phyloP scores from a whole-genome alignment of 495 filamentous ascomycete genomes.

The Hypoxylon cercidicola region DNA sequence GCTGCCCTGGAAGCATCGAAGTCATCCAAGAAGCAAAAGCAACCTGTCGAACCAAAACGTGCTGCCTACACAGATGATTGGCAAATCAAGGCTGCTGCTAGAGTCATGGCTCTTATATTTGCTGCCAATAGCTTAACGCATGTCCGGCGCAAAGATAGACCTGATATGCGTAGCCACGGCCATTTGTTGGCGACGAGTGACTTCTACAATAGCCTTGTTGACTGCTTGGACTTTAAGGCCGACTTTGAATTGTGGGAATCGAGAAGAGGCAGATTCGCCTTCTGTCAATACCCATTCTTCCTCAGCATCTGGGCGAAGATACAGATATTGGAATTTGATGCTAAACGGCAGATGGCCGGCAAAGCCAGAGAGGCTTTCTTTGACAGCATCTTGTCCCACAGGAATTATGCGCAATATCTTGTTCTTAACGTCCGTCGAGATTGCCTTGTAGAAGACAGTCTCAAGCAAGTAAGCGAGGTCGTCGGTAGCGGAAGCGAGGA shows the following conservation, averaged over 20 bases:
- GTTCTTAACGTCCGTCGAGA: constrained; percentile 83
- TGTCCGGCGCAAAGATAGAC: constrained; percentile 43
- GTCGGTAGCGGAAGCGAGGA: constrained; percentile 86
- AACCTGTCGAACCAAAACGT: constrained; percentile 63
- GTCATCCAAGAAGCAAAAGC: constrained; percentile 50
- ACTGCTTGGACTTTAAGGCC: constrained; percentile 84
- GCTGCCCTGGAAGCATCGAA: constrained; percentile 71
- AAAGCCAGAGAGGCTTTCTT: constrained; percentile 94
- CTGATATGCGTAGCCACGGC: constrained; percentile 54
- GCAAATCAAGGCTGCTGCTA: constrained; percentile 86
- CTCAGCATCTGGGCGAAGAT: constrained; percentile 95
- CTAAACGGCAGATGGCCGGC: constrained; percentile 88
- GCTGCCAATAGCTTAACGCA: constrained; percentile 75
- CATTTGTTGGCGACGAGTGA: constrained; percentile 80
- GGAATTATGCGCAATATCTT: constrained; percentile 81
- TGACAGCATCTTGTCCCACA: constrained; percentile 80
- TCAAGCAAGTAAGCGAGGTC: constrained; percentile 86
- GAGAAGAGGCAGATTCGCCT: constrained; percentile 78
- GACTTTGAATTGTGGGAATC: constrained; percentile 94
- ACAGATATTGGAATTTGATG: constrained; percentile 90
- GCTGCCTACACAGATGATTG: constrained; percentile 85
- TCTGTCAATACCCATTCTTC: constrained; percentile 95
- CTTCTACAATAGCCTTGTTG: constrained; percentile 88
- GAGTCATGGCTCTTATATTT: constrained; percentile 84
- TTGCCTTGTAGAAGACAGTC: constrained; percentile 90